Evolutionary conservation across 345 rosid genomes (phyloP), one percentile per base, ranked within the genome.

Genomic region (Corchorus olitorius): DNA sequence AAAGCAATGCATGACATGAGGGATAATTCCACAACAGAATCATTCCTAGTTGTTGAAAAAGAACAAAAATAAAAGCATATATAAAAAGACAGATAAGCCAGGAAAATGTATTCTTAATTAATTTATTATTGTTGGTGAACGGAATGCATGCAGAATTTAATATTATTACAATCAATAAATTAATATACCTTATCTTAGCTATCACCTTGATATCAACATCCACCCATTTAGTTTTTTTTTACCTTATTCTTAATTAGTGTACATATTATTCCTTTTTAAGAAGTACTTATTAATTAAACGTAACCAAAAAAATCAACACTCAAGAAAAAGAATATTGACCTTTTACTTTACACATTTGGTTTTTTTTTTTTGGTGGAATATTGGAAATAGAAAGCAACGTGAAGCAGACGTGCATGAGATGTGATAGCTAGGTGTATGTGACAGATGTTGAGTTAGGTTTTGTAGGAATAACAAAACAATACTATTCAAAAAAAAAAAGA

Each of bases 1-100:
- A 89, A 89, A 89, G 93, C 93, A 89, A 91, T 93, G 99, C 98
- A 93, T 96, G 99, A 86, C 98, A 93, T 96, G 99, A 86, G 76
- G 77, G 79, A 83, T 81, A 78, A 85, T 81, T 91, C 93, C 72
- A 87, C 92, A 88, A 77, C 89, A 84, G 88, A 87, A 89, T 84
- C 86, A 88, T 88, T 83, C 86, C 89, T 70, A 83, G 74, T 77
- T 62, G 88, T 81, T 76, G 83, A 76, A 80, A 81, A 72, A 69
- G 39, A 75, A 75, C 72, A 81, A 81, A 80, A 73, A 46, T 15
- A 50, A 76, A 80, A 79, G 77, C 82, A 87, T n/a, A n/a, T n/a
- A n/a, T 67, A 72, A 70, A 73, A 74, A 74, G 85, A 85, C 89
- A 83, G 79, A 74, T 76, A 63, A 50, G 54, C 73, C 77, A 77